Percentiles rank a stretch among this genome's conserved stretches.
Evolutionary conservation across 169 alveolate genomes (phyloP).

Genomic region (Eimeria acervulina): DNA sequence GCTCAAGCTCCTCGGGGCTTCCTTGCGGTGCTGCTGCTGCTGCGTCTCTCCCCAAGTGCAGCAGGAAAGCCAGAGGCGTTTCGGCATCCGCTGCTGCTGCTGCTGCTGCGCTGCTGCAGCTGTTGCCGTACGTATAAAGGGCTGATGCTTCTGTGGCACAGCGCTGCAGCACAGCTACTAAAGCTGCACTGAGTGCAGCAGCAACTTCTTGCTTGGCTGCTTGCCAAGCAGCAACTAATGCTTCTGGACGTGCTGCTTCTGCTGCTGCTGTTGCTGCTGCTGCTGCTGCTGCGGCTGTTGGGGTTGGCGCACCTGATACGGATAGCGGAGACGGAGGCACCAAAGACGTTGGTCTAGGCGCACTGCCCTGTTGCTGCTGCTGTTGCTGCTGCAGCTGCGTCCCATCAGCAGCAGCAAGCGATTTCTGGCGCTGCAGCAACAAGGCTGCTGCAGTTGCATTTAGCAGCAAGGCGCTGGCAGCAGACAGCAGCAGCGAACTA

Average conservation of each 20-base stretch:
- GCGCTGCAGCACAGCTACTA: constrained; percentile 67
- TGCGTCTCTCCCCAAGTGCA: constrained; percentile 35
- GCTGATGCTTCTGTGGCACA: constrained; percentile 25
- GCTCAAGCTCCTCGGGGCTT: background rate
- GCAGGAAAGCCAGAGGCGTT: constrained; percentile 46
- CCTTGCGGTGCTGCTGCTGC: constrained; percentile 64
- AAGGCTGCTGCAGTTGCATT: constrained; percentile 56
- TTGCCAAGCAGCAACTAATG: constrained; percentile 20
- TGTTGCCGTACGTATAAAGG: background rate
- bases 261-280: constrained; percentile 53
- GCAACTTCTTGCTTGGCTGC: constrained; percentile 48
- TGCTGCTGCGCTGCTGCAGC: constrained; percentile 34
- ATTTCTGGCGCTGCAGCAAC: constrained; percentile 60
- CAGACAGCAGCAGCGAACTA: constrained; percentile 52
- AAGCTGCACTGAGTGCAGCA: constrained; percentile 45
- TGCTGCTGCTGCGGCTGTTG: constrained; percentile 49
- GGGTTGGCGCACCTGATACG: constrained; percentile 12
- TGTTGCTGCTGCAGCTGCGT: constrained; percentile 28
- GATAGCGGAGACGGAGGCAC: constrained; percentile 41
- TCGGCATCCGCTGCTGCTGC: background rate
- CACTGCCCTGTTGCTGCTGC: constrained; percentile 53
- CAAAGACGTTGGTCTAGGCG: background rate
- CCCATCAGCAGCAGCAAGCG: constrained; percentile 22
- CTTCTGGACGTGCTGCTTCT: constrained; percentile 29
- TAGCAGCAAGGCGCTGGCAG: constrained; percentile 62